phyloP scores from a whole-genome alignment of 73 alveolate genomes.

The Tetrahymena elliotti region DNA sequence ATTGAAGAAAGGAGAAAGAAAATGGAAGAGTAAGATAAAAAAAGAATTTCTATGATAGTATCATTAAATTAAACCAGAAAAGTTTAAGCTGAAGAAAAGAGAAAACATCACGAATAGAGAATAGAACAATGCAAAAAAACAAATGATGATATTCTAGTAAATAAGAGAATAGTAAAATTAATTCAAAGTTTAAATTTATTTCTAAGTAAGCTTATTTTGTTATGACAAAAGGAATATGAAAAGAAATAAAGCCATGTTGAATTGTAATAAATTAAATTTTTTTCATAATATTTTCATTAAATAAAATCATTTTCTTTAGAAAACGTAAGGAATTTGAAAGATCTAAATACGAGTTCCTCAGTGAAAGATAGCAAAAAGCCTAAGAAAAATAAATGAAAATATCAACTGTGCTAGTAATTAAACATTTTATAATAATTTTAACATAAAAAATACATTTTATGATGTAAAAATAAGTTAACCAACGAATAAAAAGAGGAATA shows the following conservation, averaged over 20 bases:
- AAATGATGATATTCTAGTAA: conserved; percentile 7
- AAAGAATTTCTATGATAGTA: neutral
- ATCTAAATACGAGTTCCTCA: neutral
- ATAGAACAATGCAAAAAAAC: conserved; percentile 2
- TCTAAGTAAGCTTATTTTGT: neutral
- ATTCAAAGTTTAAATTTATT: neutral
- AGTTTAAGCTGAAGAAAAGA: conserved; percentile 1
- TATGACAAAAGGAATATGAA: neutral
- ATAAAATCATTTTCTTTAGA: neutral
- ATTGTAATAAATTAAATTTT: neutral
- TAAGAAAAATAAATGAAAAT: conserved; percentile 26
- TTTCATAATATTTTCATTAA: neutral
- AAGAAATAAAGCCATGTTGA: conserved; percentile 27
- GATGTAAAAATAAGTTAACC: neutral
- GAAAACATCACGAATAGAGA: conserved; percentile 30
- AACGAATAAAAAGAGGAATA: conserved; percentile 18
- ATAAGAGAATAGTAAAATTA: neutral
- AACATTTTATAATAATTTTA: neutral
- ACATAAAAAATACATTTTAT: neutral
- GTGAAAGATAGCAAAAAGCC: conserved; percentile 15
- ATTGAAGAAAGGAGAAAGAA: conserved; percentile 20
- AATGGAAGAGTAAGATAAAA: conserved; percentile 39
- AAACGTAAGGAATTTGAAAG: conserved; percentile 14
- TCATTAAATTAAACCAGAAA: neutral
- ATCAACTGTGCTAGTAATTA: neutral